These are phyloP conservation scores for Peronospora belbahrii DNA, from an alignment of 352 stramenopile species.

Conservation along the genomic window DNA sequence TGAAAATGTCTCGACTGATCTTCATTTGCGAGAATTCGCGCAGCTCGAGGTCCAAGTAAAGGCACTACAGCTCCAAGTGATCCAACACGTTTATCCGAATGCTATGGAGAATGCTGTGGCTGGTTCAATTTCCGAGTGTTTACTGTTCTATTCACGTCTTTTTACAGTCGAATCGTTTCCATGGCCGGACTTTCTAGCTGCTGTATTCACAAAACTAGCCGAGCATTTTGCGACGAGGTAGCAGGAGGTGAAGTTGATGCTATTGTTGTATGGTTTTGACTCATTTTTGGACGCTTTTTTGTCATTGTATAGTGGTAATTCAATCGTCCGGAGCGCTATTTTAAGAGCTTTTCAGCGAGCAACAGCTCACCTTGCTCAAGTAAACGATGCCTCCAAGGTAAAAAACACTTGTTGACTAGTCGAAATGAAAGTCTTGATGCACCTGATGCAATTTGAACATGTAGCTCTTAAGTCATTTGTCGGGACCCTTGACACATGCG, in stretches of 20 bases:
- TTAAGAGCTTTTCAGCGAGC: slow-evolving; percentile 33
- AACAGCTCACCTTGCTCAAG: slow-evolving; percentile 35
- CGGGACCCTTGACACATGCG: slow-evolving; percentile 7
- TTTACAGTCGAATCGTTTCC: slow-evolving; percentile 48
- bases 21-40: slow-evolving; percentile 47
- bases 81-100: slow-evolving; percentile 4
- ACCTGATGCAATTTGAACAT: slow-evolving; percentile 2
- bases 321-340: slow-evolving; percentile 32
- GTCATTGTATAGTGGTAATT: slow-evolving; percentile 22
- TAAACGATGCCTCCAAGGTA: slow-evolving; percentile 46
- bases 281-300: background rate
- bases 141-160: slow-evolving; percentile 44
- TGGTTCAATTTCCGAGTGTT: slow-evolving; percentile 34
- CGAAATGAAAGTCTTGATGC: background rate
- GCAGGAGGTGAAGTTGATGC: background rate
- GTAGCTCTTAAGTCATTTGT: slow-evolving; percentile 24
- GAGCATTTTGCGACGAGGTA: slow-evolving; percentile 48
- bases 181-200: slow-evolving; percentile 57
- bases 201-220: slow-evolving; percentile 42
- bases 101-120: slow-evolving; percentile 12
- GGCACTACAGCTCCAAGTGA: slow-evolving; percentile 32
- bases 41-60: slow-evolving; percentile 58
- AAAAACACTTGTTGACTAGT: background rate
- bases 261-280: background rate
- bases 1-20: slow-evolving; percentile 26